Evolutionary conservation across 2,329 filamentous ascomycete species (phyloP), one percentile per base, ranked within the genome.

Genomic region (Fusarium dlaminii): DNA sequence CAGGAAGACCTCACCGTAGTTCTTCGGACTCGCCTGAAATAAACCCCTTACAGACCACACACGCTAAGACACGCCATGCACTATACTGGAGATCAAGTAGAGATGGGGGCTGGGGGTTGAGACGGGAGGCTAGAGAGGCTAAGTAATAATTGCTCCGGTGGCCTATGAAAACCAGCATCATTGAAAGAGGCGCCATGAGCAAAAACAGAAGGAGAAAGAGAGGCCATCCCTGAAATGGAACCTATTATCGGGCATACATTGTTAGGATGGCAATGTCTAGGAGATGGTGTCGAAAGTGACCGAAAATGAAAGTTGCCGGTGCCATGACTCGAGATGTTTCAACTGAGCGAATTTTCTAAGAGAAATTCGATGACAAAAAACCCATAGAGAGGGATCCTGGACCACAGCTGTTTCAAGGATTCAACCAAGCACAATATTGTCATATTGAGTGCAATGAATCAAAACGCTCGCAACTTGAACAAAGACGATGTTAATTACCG

Each of bases 241-340:
- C 39, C n/a, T 40, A 32, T 70, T 46, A 36, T 52, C 56, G 30
- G 39, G 30, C 22, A n/a, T 49, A 42, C 57, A 39, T 40, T 58
- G 46, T 48, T 68, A 42, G 27, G 46, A 37, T n/a, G 32, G 48
- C 54, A 45, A 59, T 45, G 45, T 61, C 43, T 37, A 43, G 34
- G 45, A 27, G 32, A 70, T 57, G 59, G 39, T 59, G 29, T 40
- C 60, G 24, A 52, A 20, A 40, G 30, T n/a, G 24, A 24, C 40
- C 17, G 61, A 70, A 36, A 66, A 57, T 36, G 60, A 51, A 43
- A 48, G 39, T 63, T 63, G 34, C 24, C 39, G 29, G 43, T 42
- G 39, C 24, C 60, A 75, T 75, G 72, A 70, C 72, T 75, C 48
- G 48, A 24, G n/a, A 58, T 58, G 40, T 52, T 49, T 65, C 46